These are phyloP conservation scores for Amorphotheca resinae DNA, from an alignment of 495 filamentous ascomycete genomes.

Conservation along the genomic window DNA sequence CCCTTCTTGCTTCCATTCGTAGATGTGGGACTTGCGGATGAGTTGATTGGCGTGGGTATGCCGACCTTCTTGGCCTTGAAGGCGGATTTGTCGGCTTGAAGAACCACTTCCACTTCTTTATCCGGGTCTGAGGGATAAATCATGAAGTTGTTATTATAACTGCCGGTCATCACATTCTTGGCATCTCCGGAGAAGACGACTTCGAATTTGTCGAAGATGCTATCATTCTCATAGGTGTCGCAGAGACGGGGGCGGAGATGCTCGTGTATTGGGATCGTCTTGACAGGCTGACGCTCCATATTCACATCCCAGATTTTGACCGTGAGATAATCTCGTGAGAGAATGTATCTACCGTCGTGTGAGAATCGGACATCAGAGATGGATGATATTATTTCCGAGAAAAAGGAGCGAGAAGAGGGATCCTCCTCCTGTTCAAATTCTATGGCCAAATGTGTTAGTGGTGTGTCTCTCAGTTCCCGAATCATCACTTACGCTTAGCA, in stretches of 20 bases:
- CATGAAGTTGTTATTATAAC: conserved; percentile 99
- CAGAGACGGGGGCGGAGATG: conserved; percentile 89
- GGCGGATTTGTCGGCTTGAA: conserved; percentile 96
- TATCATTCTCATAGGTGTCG: conserved; percentile 98
- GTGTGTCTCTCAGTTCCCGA: background rate
- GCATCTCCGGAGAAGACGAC: conserved; percentile 97
- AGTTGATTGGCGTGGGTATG: conserved; percentile 92
- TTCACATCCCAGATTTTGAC: conserved; percentile 99
- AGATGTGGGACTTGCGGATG: conserved; percentile 53
- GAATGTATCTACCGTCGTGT: conserved; percentile 88
- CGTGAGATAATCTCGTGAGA: conserved; percentile 93
- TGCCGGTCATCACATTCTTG: conserved; percentile 98
- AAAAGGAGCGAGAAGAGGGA: conserved; percentile 96
- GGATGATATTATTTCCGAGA: conserved; percentile 98
- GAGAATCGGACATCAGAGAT: conserved; percentile 98
- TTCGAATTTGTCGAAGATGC: conserved; percentile 99
- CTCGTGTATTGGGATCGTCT: conserved; percentile 98
- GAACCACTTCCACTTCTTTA: conserved; percentile 91
- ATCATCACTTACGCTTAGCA: conserved; percentile 62
- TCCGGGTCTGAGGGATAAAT: conserved; percentile 95
- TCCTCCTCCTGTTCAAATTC: conserved; percentile 99
- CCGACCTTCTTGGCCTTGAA: conserved; percentile 99
- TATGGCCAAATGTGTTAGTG: conserved; percentile 24
- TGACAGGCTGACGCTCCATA: conserved; percentile 93
- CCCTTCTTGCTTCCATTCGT: conserved; percentile 59